Conservation (phyloP, 2,329 filamentous ascomycete genomes). For the Stachybotrys chartarum region DNA sequence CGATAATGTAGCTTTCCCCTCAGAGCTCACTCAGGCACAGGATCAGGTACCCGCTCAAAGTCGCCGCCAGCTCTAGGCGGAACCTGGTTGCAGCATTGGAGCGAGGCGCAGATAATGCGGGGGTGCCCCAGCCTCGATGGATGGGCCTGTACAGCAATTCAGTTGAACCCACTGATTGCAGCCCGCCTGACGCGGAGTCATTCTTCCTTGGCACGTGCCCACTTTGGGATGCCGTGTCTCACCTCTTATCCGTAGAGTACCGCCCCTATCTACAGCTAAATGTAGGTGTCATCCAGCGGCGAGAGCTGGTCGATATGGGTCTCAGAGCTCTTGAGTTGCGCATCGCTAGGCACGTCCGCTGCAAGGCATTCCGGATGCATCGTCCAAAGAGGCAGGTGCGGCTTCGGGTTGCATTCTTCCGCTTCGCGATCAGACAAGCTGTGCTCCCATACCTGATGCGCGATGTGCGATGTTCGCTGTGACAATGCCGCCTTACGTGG, state of each 20-base stretch:
- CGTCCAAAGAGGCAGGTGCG: background rate
- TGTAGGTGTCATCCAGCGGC: background rate
- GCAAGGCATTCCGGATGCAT: background rate
- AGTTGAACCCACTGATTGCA: background rate
- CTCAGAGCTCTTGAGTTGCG: background rate
- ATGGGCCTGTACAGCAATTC: background rate
- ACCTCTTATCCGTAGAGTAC: background rate
- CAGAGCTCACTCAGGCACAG: background rate
- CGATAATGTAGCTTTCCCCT: background rate
- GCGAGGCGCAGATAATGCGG: background rate
- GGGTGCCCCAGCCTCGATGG: background rate
- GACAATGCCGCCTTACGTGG: background rate
- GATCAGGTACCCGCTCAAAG: background rate
- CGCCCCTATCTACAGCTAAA: background rate
- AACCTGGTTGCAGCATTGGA: background rate
- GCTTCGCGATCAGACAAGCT: background rate
- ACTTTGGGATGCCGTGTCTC: background rate
- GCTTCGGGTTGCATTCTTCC: background rate
- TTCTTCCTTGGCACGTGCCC: conserved; percentile 1
- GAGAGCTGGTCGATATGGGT: background rate
- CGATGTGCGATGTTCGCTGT: background rate
- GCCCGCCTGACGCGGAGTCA: background rate
- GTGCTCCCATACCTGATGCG: no score
- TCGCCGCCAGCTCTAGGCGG: background rate
- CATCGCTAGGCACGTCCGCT: background rate